Base-by-base conservation (phyloP, 495 filamentous ascomycete genomes). In the Cetradonia linearis region DNA sequence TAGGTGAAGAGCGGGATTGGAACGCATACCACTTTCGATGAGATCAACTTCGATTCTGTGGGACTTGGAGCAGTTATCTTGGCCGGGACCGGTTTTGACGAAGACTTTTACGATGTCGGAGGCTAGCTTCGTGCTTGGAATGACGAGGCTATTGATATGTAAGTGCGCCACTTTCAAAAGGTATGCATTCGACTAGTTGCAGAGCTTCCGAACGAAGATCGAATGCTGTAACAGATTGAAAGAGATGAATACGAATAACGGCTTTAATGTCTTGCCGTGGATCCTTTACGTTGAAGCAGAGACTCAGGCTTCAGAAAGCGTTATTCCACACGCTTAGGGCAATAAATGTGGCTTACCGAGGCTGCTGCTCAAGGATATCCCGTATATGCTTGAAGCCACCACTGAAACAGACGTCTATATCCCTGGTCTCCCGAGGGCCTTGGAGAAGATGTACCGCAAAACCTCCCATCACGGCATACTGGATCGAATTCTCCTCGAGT, bases 41-140 rank as follows among this genome's bases (percentile, higher is more conserved):
- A 54, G 50, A 18, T 34, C 31, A 30, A 54, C 31, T 31, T 54
- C 50, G 28, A 54, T 54, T 20, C 10, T 54, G 50, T 54, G 50
- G 50, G 50, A 54, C 7, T 54, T 9, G 14, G 18, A 34, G 28
- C 50, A 54, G 4, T 10, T 31, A 31, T 54, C 50, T 23, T 54
- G 50, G 30, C 50, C 50, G 14, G 50, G 50, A 34, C 50, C 50
- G 9, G 50, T 54, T 16, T 54, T 54, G 18, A 54, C 28, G 50
- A 54, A 54, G n/a, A 54, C 31, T 31, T 54, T 54, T n/a, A 54
- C 10, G 28, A 54, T 20, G 23, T 34, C 50, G 10, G 50, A 54
- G 5, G 50, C 50, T 54, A 54, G 50, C 28, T 54, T 54, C 13
- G 50, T 54, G 50, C 50, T 54, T 54, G 50, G 50, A 18, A 54